Conservation (phyloP, 2,329 filamentous ascomycete genomes). For the Cytospora paraplurivora region DNA sequence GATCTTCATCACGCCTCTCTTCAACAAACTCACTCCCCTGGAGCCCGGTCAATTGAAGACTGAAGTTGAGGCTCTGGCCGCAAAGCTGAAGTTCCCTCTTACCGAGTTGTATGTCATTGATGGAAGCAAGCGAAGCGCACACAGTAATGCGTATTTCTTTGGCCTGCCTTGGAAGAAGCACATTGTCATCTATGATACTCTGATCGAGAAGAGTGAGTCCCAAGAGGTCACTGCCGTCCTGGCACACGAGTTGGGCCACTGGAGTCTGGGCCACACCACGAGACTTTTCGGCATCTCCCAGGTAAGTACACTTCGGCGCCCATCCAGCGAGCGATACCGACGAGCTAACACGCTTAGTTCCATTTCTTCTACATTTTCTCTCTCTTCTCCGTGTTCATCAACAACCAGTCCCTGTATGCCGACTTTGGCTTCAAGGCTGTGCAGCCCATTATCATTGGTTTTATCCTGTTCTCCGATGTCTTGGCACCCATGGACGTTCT, state of each 20-base stretch:
- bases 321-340: not conserved
- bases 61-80: conserved; percentile 80
- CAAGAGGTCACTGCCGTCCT: conserved; percentile 94
- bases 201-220: conserved; percentile 91
- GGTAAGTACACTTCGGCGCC: conserved; percentile 49
- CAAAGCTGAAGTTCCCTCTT: conserved; percentile 85
- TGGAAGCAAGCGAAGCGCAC: conserved; percentile 82
- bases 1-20: conserved; percentile 88
- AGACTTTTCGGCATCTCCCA: conserved; percentile 85
- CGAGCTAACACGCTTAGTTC: conserved; percentile 55
- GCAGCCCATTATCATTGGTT: conserved; percentile 92
- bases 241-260: conserved; percentile 95
- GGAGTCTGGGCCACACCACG: conserved; percentile 94
- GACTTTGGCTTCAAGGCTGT: conserved; percentile 86
- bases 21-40: conserved; percentile 96
- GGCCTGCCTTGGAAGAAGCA: conserved; percentile 99
- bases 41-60: conserved; percentile 86
- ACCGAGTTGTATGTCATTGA: conserved; percentile 94
- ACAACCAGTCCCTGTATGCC: conserved; percentile 87
- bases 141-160: conserved; percentile 95
- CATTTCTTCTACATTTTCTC: conserved; percentile 97
- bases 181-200: conserved; percentile 98
- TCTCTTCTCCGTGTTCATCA: conserved; percentile 95
- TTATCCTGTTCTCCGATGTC: conserved; percentile 97
- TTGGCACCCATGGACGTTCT: conserved; percentile 91